Base-by-base conservation (phyloP, 805 yeast genomes). In the Lachancea dasiensis region DNA sequence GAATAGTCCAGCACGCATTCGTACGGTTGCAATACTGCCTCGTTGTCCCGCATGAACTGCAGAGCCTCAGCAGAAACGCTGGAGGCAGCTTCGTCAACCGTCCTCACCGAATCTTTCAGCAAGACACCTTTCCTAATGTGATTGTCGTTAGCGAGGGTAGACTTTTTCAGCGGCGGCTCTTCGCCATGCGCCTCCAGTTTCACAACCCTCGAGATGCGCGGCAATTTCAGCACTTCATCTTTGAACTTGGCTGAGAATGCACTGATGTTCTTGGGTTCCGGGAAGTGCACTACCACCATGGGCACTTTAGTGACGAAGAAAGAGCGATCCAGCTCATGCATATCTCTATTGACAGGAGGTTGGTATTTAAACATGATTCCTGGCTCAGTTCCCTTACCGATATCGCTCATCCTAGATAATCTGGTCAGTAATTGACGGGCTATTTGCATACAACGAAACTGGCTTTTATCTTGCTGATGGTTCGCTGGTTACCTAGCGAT, bases 161-260 rank as follows among this genome's bases (percentile, higher is more conserved):
- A 18, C 32, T 45, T 47, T 27, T 31, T 45, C 32, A 31, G 36
- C 29, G 40, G 40, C 18, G 42, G 43, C 22, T 27, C 21, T 31
- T 24, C 45, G 16, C 52, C 48, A 27, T 20, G 37, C 8, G 39
- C 50, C 4, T 51, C 60, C 21, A 65, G 42, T 25, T 63, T 65
- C n/a, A 81, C 77, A 4, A 89, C 77, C 43, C 81, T 83, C 15
- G 86, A 77, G 5, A 85, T 65, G 5, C 83, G 73, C 11, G 85
- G 84, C n/a, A 84, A 51, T 44, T 75, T 73, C 20, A 90, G 61
- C n/a, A 86, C 65, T 47, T 81, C 92, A 7, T 60, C 52, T 36
- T 72, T 69, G 54, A 74, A 72, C 3, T 59, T 49, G 51, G 78
- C 81, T n/a, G 79, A 72, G 55, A 87, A 80, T 2, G 51, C 51